Evolutionary conservation across 2,329 filamentous ascomycete species (phyloP), one percentile per base, ranked within the genome.

Genomic region (Fusarium oligoseptatum): DNA sequence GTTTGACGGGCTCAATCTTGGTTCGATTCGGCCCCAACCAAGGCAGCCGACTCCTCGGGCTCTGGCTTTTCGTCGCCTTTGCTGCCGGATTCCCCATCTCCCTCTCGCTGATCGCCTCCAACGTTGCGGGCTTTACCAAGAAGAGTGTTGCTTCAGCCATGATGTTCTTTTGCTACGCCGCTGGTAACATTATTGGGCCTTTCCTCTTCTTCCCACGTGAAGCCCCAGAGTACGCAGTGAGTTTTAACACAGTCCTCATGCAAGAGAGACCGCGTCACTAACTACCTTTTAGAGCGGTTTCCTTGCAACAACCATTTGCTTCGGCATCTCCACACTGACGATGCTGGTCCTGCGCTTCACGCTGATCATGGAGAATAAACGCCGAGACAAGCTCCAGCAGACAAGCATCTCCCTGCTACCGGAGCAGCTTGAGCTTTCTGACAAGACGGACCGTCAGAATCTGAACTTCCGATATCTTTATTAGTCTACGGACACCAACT

Each of bases 81-180:
- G 76, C 76, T 3, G 76, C 76, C 3, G 76, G 74, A 0, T 74
- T 77, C 4, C 76, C 76, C 0, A 75, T 78, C 6, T 60, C 68
- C 0, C 10, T 77, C 2, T 77, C 76, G 0, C 62, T 77, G 74
- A 29, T 77, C 2, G 73, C 76, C 4, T 77, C 76, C 6, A 77
- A 77, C 0, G 70, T 77, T 1, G 76, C 74, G 6, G 76, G 76
- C 0, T 77, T 76, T 20, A 78, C 76, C 0, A 77, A 77, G 56
- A 77, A 77, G 63, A 75, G 70, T 20, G 70, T 76, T 2, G 73
- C 76, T 1, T 66, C 73, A 0, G 74, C 76, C 1, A 77, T 77
- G 76, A 74, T 77, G 76, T 76, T 77, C 3, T 74, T 76, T 64
- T 68, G 74, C 3, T 78, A 77, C 12, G 76, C 75, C 0, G 37